phyloP scores from a whole-genome alignment of 495 filamentous ascomycete genomes.

The Penicillium macrosclerotiorum region DNA sequence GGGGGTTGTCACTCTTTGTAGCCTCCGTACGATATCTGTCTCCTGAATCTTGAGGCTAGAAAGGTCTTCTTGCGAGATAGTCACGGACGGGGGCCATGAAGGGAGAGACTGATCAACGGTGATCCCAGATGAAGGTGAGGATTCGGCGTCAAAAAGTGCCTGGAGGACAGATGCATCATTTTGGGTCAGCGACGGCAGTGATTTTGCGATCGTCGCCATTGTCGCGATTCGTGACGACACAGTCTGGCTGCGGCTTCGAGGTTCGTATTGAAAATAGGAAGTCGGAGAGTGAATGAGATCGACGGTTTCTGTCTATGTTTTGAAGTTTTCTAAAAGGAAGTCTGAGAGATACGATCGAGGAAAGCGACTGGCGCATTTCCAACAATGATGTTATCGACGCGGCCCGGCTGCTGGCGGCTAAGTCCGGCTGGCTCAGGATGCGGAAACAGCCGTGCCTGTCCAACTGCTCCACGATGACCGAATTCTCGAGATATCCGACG shows the following conservation, averaged over 20 bases:
- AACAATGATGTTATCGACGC: slow-evolving; percentile 2
- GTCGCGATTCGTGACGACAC: background rate
- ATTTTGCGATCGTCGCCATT: slow-evolving; percentile 42
- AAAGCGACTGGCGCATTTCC: too few relatives aligned
- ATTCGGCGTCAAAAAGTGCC: slow-evolving; percentile 78
- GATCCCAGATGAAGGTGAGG: slow-evolving; percentile 53
- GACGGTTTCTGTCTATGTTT: too few relatives aligned
- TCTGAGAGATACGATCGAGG: background rate
- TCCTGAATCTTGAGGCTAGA: slow-evolving; percentile 26
- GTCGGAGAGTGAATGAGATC: too few relatives aligned
- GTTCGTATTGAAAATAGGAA: too few relatives aligned
- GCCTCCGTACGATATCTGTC: slow-evolving; percentile 27
- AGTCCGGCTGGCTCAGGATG: slow-evolving; percentile 18
- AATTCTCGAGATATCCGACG: slow-evolving; percentile 8
- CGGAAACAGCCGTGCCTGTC: too few relatives aligned
- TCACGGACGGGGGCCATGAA: slow-evolving; percentile 49
- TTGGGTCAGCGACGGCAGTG: slow-evolving; percentile 52
- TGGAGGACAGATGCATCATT: slow-evolving; percentile 72
- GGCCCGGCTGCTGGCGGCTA: slow-evolving; percentile 26
- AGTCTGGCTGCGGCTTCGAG: too few relatives aligned
- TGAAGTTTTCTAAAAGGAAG: too few relatives aligned
- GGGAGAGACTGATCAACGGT: slow-evolving; percentile 58
- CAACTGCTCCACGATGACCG: too few relatives aligned
- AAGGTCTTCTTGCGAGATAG: slow-evolving; percentile 23
- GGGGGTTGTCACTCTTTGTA: slow-evolving; percentile 21